A percentile compares a stretch with the other conserved stretches of the same genome.
phyloP scores from a whole-genome alignment of 2,329 filamentous ascomycete genomes.

The Cercospora zeae-maydis region DNA sequence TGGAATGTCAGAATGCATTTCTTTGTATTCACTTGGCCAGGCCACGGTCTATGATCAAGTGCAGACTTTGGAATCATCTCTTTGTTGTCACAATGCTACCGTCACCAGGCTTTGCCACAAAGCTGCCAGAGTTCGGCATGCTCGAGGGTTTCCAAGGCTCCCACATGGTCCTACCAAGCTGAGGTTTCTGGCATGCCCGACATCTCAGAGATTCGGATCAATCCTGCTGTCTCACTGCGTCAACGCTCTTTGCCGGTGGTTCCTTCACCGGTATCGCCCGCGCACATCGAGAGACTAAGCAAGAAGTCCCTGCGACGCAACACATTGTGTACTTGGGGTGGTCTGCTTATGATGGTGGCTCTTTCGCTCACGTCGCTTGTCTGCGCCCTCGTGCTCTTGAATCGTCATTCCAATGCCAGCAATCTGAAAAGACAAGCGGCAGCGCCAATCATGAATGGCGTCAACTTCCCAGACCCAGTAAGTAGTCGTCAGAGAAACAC shows the following conservation, averaged over 20 bases:
- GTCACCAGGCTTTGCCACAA: background rate
- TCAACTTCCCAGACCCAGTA: conserved; percentile 49
- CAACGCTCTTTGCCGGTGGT: background rate
- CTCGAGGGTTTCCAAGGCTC: background rate
- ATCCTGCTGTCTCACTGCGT: background rate
- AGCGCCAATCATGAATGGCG: conserved; percentile 27
- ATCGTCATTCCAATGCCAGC: background rate
- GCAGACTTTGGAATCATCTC: background rate
- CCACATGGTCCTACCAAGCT: background rate
- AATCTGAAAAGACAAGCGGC: conserved; percentile 14
- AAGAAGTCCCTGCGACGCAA: background rate
- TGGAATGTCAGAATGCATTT: background rate
- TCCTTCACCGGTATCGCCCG: background rate
- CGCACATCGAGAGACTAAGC: background rate
- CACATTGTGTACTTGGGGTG: background rate
- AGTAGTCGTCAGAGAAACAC: background rate
- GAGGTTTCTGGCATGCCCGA: background rate
- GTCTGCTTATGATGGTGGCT: background rate
- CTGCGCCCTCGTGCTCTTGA: background rate
- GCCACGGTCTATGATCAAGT: background rate
- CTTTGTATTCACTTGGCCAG: background rate
- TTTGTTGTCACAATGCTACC: background rate
- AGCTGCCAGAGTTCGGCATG: background rate
- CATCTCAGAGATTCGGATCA: background rate
- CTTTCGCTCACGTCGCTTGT: background rate